Conservation (phyloP, 495 filamentous ascomycete species). For the Penicillium mononematosum region DNA sequence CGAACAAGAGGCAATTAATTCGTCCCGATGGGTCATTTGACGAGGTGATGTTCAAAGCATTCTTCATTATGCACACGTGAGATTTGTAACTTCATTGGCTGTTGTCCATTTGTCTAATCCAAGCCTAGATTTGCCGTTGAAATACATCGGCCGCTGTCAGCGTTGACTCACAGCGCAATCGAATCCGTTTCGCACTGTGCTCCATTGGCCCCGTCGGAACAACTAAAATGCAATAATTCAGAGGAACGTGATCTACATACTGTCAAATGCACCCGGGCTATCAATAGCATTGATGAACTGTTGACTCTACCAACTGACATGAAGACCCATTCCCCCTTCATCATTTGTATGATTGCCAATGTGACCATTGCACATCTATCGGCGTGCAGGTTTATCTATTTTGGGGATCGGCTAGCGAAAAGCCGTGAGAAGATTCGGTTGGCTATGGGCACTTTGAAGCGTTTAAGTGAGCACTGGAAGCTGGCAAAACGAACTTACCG, state of each 20-base stretch:
- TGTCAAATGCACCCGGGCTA: conserved; percentile 16
- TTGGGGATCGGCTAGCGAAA: conserved; percentile 9
- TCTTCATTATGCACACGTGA: conserved; percentile 25
- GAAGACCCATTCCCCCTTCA: conserved; percentile 20
- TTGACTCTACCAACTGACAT: conserved; percentile 24
- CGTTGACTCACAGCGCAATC: conserved; percentile 17
- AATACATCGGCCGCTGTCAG: conserved; percentile 22
- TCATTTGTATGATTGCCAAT: conserved; percentile 30
- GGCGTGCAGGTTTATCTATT: conserved; percentile 21
- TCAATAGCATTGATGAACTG: conserved; percentile 20
- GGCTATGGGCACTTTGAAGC: conserved; percentile 24
- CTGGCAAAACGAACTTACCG: conserved; percentile 21
- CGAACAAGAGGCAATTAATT: conserved; percentile 15
- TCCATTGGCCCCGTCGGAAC: conserved; percentile 12
- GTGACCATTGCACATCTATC: conserved; percentile 22
- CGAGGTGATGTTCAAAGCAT: conserved; percentile 26
- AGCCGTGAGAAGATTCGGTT: conserved; percentile 22
- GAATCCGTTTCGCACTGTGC: conserved; percentile 21
- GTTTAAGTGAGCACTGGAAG: conserved; percentile 20
- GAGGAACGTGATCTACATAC: conserved; percentile 23
- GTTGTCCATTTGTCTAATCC: neutral
- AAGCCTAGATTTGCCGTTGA: conserved; percentile 20
- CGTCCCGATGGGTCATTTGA: conserved; percentile 21
- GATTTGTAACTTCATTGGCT: neutral
- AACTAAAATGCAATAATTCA: conserved; percentile 10